A percentile compares a stretch with the other conserved stretches of the same genome.
phyloP scores from a whole-genome alignment of 2,329 filamentous ascomycete genomes.

The Sarocladium kiliense region DNA sequence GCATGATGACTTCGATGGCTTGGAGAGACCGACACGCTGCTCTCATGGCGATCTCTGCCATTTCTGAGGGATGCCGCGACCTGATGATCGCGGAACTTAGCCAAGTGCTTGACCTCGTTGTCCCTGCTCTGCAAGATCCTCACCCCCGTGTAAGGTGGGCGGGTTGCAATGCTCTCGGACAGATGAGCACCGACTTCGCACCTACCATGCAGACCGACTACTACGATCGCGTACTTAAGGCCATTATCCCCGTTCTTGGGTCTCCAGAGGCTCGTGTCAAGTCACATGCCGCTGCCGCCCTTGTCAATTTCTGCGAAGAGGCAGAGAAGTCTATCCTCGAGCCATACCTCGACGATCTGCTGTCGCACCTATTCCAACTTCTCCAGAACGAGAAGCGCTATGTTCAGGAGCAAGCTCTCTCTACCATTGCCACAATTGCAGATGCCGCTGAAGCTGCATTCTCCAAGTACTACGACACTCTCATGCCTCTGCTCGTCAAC shows the following conservation, averaged over 20 bases:
- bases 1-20: slow-evolving; percentile 92
- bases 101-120: slow-evolving; percentile 90
- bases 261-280: slow-evolving; percentile 91
- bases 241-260: slow-evolving; percentile 87
- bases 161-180: slow-evolving; percentile 95
- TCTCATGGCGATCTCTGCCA: slow-evolving; percentile 97
- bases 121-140: slow-evolving; percentile 81
- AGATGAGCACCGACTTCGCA: slow-evolving; percentile 99
- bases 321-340: slow-evolving; percentile 88
- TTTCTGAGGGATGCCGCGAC: slow-evolving; percentile 93
- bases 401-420: slow-evolving; percentile 95
- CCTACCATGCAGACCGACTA: slow-evolving; percentile 97
- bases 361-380: slow-evolving; percentile 80
- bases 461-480: slow-evolving; percentile 86
- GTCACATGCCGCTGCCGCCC: slow-evolving; percentile 91
- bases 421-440: slow-evolving; percentile 97
- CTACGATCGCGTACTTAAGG: slow-evolving; percentile 78
- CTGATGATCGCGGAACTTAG: slow-evolving; percentile 93
- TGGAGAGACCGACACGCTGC: slow-evolving; percentile 96
- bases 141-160: slow-evolving; percentile 96
- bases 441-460: slow-evolving; percentile 96
- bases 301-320: slow-evolving; percentile 99
- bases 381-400: slow-evolving; percentile 91
- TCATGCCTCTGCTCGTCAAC: slow-evolving; percentile 92
- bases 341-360: slow-evolving; percentile 84